These are phyloP conservation scores for Salix exigua DNA, from an alignment of 345 rosid species.

Conservation along the genomic window DNA sequence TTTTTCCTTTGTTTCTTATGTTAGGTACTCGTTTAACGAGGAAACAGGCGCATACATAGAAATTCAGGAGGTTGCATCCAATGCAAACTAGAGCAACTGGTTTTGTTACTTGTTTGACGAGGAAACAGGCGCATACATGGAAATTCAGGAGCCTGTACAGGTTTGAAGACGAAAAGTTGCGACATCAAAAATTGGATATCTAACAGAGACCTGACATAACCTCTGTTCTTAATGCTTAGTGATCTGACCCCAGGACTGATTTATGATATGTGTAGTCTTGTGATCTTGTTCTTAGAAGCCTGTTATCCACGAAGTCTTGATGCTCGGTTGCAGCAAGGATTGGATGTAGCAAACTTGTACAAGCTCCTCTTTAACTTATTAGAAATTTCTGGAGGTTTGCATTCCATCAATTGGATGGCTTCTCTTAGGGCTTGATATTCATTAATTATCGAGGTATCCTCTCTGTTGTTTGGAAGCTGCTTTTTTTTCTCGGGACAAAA, in stretches of 20 bases:
- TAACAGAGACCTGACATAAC: background rate
- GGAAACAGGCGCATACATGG: too few relatives aligned
- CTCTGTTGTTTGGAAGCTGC: background rate
- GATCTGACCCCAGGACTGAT: background rate
- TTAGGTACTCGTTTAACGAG: slow-evolving; percentile 58
- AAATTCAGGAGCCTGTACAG: slow-evolving; percentile 15
- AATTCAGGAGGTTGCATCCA: slow-evolving; percentile 26
- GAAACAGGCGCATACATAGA: slow-evolving; percentile 48
- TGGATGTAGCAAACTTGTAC: background rate
- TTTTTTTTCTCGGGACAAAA: background rate
- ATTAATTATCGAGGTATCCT: background rate
- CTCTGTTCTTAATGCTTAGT: background rate
- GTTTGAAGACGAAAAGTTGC: background rate
- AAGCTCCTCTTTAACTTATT: background rate
- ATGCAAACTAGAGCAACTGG: slow-evolving; percentile 7
- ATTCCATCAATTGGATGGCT: background rate
- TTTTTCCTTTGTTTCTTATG: background rate
- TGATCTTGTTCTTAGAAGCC: background rate
- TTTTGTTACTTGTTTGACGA: background rate
- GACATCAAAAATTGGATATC: background rate
- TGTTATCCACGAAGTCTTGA: background rate
- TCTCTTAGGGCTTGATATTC: background rate
- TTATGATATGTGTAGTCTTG: background rate
- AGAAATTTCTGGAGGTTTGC: background rate
- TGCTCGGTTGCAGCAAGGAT: background rate